A percentile compares a stretch with the other conserved stretches of the same genome.
Conservation (phyloP, 176 grass and related monocot species). For the Tuctoria greenei region DNA sequence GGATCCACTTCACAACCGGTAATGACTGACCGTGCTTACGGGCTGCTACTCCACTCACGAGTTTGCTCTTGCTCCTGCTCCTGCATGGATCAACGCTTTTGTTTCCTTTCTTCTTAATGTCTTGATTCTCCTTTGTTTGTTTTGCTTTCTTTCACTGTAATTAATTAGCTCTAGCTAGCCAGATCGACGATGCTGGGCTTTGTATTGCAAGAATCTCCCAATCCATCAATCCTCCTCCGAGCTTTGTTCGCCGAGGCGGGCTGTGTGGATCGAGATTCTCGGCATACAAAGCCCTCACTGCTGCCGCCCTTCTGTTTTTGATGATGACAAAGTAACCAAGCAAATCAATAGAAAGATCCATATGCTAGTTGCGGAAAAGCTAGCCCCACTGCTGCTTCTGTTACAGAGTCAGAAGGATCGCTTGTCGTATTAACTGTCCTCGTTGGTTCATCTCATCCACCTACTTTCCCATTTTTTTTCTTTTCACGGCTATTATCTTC, state of each 20-base stretch:
- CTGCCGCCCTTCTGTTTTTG: background rate
- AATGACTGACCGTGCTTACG: background rate
- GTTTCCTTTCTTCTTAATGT: background rate
- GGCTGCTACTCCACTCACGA: background rate
- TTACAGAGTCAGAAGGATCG: background rate
- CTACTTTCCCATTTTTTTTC: background rate
- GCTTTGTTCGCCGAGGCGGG: background rate
- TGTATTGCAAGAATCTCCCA: constrained; percentile 40
- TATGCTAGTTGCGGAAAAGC: constrained; percentile 5
- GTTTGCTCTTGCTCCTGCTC: too few relatives aligned
- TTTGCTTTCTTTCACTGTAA: background rate
- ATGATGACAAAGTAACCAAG: background rate
- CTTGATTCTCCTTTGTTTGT: background rate
- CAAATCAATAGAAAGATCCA: background rate
- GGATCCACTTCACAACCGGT: constrained; percentile 38
- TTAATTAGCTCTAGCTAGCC: background rate
- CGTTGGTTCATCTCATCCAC: background rate
- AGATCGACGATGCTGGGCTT: background rate
- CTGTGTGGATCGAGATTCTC: constrained; percentile 31
- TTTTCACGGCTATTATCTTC: too few relatives aligned
- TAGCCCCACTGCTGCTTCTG: background rate
- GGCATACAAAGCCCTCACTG: constrained; percentile 10
- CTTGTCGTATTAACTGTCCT: constrained; percentile 14
- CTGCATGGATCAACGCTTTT: background rate
- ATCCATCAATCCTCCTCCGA: background rate